Percentiles rank a stretch among this genome's conserved stretches.
These are phyloP conservation scores for Wickerhamiella sergipiensis DNA, from an alignment of 805 yeast species.

Conservation along the genomic window DNA sequence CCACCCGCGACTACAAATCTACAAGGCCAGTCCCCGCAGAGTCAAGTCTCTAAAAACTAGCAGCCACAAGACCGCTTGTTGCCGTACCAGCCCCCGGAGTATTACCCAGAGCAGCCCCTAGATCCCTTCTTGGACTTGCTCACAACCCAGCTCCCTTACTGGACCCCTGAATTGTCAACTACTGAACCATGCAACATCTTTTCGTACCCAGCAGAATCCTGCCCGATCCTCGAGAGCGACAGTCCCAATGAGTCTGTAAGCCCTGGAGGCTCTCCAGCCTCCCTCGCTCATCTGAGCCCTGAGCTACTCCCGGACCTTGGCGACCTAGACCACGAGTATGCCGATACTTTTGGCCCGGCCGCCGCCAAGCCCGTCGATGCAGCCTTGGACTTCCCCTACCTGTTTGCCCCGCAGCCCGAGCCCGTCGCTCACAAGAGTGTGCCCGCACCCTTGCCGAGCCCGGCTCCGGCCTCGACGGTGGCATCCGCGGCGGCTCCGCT, in stretches of 20 bases:
- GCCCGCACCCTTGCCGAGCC: background rate
- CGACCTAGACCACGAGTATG: background rate
- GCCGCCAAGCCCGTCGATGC: background rate
- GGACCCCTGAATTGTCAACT: background rate
- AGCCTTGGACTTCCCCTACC: background rate
- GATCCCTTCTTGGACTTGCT: constrained; percentile 2
- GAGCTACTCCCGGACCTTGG: background rate
- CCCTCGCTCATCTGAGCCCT: background rate
- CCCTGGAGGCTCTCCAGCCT: background rate
- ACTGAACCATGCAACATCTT: background rate
- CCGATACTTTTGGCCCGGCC: background rate
- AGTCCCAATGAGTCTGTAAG: background rate
- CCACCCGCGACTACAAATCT: background rate
- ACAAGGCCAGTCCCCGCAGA: background rate
- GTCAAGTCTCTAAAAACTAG: background rate
- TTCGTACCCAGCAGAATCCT: background rate
- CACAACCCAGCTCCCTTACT: background rate
- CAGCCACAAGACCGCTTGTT: background rate
- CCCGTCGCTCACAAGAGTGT: background rate
- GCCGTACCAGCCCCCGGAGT: background rate
- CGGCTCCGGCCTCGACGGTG: background rate
- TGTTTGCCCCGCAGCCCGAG: background rate
- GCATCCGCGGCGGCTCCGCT: background rate
- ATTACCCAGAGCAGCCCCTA: background rate
- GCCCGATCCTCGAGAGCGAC: background rate